A percentile compares a stretch with the other conserved stretches of the same genome.
Evolutionary conservation across 371 early-diverging fungal species (phyloP).

Genomic region (Mucor plumbeus): DNA sequence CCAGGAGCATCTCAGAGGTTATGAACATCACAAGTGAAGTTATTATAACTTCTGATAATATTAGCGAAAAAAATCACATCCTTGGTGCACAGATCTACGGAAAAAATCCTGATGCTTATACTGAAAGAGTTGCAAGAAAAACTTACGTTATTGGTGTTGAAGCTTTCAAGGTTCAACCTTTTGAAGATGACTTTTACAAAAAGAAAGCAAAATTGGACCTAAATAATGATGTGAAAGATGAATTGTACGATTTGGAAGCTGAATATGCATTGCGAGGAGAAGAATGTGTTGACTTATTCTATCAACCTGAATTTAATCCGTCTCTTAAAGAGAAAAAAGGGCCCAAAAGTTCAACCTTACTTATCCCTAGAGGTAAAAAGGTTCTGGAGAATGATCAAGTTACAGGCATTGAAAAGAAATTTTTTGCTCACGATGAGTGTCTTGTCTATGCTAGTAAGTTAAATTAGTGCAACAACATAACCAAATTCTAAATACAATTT

Average conservation of each 20-base stretch:
- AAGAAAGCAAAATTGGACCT: not conserved
- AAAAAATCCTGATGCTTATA: not conserved
- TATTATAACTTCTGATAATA: not conserved
- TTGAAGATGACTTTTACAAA: not conserved
- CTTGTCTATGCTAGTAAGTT: conserved; percentile 22
- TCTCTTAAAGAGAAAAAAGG: not conserved
- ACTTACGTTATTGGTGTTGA: conserved; percentile 3
- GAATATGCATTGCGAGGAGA: not conserved
- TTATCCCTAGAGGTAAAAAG: conserved; percentile 6
- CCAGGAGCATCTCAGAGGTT: conserved; percentile 5
- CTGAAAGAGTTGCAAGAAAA: conserved; percentile 19
- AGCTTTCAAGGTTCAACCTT: not conserved
- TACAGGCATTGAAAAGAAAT: conserved; percentile 11
- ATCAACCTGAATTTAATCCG: conserved; percentile 9
- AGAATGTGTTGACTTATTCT: not conserved
- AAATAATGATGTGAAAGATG: not conserved
- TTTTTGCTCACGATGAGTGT: conserved; percentile 20
- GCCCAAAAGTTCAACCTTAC: not conserved
- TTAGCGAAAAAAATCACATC: not conserved
- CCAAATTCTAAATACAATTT: too few species aligned
- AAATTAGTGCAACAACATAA: not conserved
- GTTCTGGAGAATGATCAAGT: conserved; percentile 10
- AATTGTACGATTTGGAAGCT: conserved; percentile 2
- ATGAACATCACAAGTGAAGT: conserved; percentile 1
- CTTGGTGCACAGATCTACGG: conserved; percentile 13